Base-by-base conservation (phyloP, 2,329 filamentous ascomycete species). In the Zarea fungicola region DNA sequence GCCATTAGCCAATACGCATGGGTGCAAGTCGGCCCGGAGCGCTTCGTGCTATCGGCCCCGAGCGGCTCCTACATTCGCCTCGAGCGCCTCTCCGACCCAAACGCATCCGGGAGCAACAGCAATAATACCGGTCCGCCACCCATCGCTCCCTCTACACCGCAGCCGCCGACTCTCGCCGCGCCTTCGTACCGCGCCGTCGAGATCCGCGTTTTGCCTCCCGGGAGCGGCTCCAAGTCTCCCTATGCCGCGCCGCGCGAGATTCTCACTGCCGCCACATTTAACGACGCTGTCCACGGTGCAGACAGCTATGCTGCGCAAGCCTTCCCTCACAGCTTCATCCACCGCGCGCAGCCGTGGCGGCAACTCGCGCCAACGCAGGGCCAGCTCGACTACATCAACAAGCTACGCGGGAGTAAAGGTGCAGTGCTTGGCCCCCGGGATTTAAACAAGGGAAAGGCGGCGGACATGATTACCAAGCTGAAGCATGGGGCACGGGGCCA, bases 381-480 rank as follows among this genome's bases (percentile, higher is more conserved):
- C 4, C 82, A 93, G 63, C 64, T 95, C 1, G 71, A 77, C 29
- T 84, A 87, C 48, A 64, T 93, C 46, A 89, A 90, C 60, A 85
- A 81, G 59, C 60, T 84, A 4, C 74, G 84, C 8, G 67, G 67
- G 1, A 68, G 77, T 47, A 68, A 77, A 45, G 53, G 56, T 73
- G 70, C 82, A 23, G 70, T 77, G 46, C 61, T 90, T 43, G 75
- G 69, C 2, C 57, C 67, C 0, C 67, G 69, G 0, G 76, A 83
- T 23, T 59, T 95, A 50, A 90, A 79, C 13, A 93, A 91, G 61
- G 92, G 92, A 7, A 82, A 81, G 62, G 91, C 90, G 5, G 78
- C 78, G 5, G 91, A 96, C 63, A 91, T 95, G 85, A 95, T 97
- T 55, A 95, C 89, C 7, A 95, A 95, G 66, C 62, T 96, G 53